A percentile compares a stretch with the other conserved stretches of the same genome.
Conservation (phyloP, 2,329 filamentous ascomycete species). For the Colletotrichum truncatum region DNA sequence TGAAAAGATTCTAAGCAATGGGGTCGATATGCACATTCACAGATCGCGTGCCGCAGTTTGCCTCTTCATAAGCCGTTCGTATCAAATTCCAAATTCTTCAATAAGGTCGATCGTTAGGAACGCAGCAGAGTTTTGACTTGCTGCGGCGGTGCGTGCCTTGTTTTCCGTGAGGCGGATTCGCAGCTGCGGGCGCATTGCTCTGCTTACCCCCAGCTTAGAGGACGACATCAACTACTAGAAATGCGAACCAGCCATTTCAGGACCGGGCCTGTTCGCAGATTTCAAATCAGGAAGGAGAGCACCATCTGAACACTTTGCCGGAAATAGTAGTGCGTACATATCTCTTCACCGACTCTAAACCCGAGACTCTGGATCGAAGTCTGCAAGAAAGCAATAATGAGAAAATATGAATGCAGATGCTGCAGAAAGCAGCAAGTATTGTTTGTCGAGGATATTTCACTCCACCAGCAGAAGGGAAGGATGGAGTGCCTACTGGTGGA, state of each 20-base stretch:
- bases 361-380: slow-evolving; percentile 21
- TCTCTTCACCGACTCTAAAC: slow-evolving; percentile 26
- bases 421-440: slow-evolving; percentile 4
- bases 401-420: slow-evolving; percentile 2
- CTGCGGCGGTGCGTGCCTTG: background rate
- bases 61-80: background rate
- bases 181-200: slow-evolving; percentile 18
- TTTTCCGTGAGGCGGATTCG: background rate
- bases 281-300: slow-evolving; percentile 26
- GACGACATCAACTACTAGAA: background rate
- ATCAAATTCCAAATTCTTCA: background rate
- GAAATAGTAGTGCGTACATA: slow-evolving; percentile 2
- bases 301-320: background rate
- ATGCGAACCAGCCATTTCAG: background rate
- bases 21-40: no score
- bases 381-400: slow-evolving; percentile 16
- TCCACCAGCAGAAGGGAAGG: background rate
- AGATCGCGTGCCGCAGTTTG: background rate
- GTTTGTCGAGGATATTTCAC: background rate
- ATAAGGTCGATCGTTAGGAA: no score
- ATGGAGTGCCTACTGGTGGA: slow-evolving; percentile 24
- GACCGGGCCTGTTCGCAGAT: background rate
- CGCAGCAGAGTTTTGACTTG: background rate
- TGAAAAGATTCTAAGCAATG: background rate
- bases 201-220: background rate